Conservation (phyloP, 192 early-diverging fungal species). For the Entophlyctis helioformis region DNA sequence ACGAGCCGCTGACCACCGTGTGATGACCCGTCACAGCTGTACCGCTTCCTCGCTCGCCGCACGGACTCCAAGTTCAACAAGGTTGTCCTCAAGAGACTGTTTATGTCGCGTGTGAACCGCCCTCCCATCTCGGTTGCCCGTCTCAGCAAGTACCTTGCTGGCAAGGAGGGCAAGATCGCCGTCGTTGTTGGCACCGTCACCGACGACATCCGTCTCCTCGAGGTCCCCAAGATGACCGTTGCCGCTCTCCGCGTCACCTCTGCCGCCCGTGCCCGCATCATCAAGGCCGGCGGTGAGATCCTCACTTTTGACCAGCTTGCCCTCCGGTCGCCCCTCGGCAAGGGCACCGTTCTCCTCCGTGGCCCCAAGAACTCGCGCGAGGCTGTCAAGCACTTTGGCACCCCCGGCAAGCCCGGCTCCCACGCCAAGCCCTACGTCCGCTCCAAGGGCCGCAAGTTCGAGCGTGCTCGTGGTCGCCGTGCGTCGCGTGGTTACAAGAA, state of each 20-base stretch:
- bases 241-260: constrained; percentile 93
- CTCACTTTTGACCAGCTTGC: constrained; percentile 99
- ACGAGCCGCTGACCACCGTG: not conserved
- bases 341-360: constrained; percentile 90
- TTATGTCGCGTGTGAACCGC: constrained; percentile 96
- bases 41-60: constrained; percentile 98
- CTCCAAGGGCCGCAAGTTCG: constrained; percentile 99
- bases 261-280: constrained; percentile 91
- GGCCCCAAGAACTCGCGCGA: constrained; percentile 89
- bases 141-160: constrained; percentile 58
- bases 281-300: constrained; percentile 97
- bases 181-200: constrained; percentile 95
- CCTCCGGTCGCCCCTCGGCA: constrained; percentile 92
- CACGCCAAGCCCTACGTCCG: constrained; percentile 83
- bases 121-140: constrained; percentile 91
- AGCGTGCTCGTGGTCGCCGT: constrained; percentile 98
- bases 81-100: constrained; percentile 94
- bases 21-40: constrained; percentile 48
- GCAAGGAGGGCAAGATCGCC: constrained; percentile 82
- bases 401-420: constrained; percentile 59
- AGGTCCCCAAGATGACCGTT: constrained; percentile 89
- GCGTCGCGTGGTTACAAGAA: constrained; percentile 94
- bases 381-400: constrained; percentile 99
- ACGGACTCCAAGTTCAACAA: constrained; percentile 99
- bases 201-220: constrained; percentile 87